Evolutionary conservation across 2,329 filamentous ascomycete species (phyloP).

Genomic region (Aspergillus spinulosporus): DNA sequence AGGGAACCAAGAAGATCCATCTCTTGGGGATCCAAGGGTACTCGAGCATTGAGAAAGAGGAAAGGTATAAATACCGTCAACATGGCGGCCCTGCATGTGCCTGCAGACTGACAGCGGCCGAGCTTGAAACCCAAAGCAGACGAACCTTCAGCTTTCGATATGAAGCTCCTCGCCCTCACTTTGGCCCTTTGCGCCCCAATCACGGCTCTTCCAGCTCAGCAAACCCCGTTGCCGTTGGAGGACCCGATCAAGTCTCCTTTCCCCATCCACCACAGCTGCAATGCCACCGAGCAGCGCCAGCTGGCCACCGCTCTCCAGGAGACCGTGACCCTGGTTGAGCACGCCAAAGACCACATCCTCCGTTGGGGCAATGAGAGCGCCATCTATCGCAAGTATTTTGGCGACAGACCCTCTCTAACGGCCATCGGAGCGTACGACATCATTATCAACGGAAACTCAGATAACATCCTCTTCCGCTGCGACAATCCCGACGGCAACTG

Average conservation of each 20-base stretch:
- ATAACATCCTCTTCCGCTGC: conserved; percentile 63
- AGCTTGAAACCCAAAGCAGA: background rate
- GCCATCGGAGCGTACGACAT: conserved; percentile 64
- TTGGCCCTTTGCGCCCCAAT: conserved; percentile 16
- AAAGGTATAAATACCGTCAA: conserved; percentile 11
- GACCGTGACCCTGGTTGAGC: conserved; percentile 57
- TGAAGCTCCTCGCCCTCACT: conserved; percentile 9
- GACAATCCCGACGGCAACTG: conserved; percentile 70
- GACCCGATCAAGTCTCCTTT: conserved; percentile 28
- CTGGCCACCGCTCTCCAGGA: conserved; percentile 61
- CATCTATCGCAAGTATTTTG: conserved; percentile 67
- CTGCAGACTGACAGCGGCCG: conserved; percentile 6
- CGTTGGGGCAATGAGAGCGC: conserved; percentile 56
- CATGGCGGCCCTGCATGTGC: background rate
- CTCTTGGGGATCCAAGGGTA: conserved; percentile 21
- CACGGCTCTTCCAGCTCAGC: conserved; percentile 13
- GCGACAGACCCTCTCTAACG: conserved; percentile 57
- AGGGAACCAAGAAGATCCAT: background rate
- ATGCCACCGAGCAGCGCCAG: conserved; percentile 60
- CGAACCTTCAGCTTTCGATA: background rate
- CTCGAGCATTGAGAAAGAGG: background rate
- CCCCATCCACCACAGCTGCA: conserved; percentile 66
- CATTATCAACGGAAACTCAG: conserved; percentile 59
- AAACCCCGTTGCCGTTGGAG: conserved; percentile 6
- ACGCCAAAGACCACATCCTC: conserved; percentile 61